Base-by-base conservation (phyloP, 345 rosid species). In the Eucalyptus tenuipes region DNA sequence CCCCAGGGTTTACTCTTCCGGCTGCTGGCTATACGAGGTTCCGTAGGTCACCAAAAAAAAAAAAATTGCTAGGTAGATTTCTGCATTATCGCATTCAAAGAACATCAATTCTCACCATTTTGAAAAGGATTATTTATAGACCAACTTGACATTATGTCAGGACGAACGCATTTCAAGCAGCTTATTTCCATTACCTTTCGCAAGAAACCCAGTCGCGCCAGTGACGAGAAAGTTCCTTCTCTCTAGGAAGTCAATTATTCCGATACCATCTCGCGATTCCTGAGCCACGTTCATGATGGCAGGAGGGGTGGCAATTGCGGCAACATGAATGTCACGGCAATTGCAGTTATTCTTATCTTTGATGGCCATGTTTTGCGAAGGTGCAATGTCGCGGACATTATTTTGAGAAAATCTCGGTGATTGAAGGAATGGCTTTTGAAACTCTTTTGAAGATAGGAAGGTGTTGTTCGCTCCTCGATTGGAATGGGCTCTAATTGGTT, bases 181-280 rank as follows among this genome's bases (percentile, higher is more conserved):
- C 31, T 20, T n/a, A n/a, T 40, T 25, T 25, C 7, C 52, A 1
- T 17, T 61, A 88, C 89, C 89, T 88, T 88, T 88, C 31, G 64
- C 89, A 8, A 88, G 89, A 44, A 88, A 29, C 45, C 89, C 89
- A 24, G 86, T 89, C 6, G 86, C 90, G 31, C 88, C 90, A 31
- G 86, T 86, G 57, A 89, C n/a, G 11, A 89, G 80, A 85, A 27
- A 86, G 80, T 53, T 75, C 57, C 47, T 75, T 25, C 79, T 68
- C 75, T 86, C 86, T 6, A 85, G 80, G 57, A 89, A 89, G 37
- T 45, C 59, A 18, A 55, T n/a, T 85, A 88, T 88, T 45, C 89
- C 66, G 1, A 88, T 85, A 31, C 89, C 89, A 37, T 88, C 68
- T 61, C 3, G 42, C 81, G 81, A 53, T 55, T 81, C 86, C 45